Evolutionary conservation across 768 basidiomycete genomes (phyloP).

Genomic region (Tricholoma flavovirens): DNA sequence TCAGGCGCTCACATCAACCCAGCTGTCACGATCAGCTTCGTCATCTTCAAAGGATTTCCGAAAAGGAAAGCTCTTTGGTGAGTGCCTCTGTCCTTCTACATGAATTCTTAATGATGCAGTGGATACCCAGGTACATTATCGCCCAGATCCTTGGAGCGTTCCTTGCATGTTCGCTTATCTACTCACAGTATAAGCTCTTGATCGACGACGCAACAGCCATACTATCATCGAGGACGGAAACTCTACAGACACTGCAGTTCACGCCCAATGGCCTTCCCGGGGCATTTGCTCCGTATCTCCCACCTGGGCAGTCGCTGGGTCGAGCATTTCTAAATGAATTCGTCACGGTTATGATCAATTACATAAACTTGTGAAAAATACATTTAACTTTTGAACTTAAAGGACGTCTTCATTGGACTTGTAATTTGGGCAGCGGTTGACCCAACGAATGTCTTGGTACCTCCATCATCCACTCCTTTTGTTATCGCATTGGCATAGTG

Average conservation of each 20-base stretch:
- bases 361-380: no score
- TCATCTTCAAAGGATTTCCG: conserved; percentile 53
- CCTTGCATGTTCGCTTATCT: no score
- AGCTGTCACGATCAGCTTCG: conserved; percentile 47
- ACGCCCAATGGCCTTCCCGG: conserved; percentile 42
- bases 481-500: conserved; percentile 57
- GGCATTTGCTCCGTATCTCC: conserved; percentile 46
- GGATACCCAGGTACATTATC: no score
- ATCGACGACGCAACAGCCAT: no score
- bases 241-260: conserved; percentile 17
- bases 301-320: conserved; percentile 38
- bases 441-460: conserved; percentile 52
- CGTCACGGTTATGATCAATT: conserved; percentile 31
- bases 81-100: not conserved
- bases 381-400: not conserved
- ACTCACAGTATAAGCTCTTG: conserved; percentile 42
- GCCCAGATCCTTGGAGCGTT: no score
- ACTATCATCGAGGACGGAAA: no score
- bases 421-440: conserved; percentile 50
- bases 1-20: conserved; percentile 68
- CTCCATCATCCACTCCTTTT: conserved; percentile 47
- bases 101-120: no score
- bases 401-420: conserved; percentile 45
- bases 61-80: conserved; percentile 45
- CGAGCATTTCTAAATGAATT: conserved; percentile 52